phyloP scores from a whole-genome alignment of 306 rosid species.

The Castanea crenata region DNA sequence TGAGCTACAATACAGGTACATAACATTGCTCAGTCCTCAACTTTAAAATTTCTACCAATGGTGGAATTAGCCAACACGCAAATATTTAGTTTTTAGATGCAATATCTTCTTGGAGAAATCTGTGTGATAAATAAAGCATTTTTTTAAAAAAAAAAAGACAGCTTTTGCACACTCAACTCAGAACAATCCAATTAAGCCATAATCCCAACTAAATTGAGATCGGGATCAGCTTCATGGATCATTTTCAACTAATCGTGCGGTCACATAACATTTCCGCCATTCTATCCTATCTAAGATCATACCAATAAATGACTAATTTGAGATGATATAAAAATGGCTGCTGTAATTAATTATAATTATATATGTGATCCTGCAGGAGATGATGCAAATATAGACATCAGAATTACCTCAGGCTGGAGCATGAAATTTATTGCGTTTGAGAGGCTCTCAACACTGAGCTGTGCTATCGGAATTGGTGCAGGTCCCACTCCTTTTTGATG shows the following conservation, averaged over 20 bases:
- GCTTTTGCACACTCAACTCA: neutral
- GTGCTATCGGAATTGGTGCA: slow-evolving; percentile 70
- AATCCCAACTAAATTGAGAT: neutral
- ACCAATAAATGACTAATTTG: neutral
- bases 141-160: neutral
- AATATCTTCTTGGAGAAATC: neutral
- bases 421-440: slow-evolving; percentile 76
- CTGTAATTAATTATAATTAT: neutral
- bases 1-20: neutral
- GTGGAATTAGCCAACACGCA: neutral
- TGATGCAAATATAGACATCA: slow-evolving; percentile 6
- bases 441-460: slow-evolving; percentile 60
- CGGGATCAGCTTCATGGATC: neutral
- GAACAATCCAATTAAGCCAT: neutral
- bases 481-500: slow-evolving; percentile 78
- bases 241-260: neutral
- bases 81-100: neutral
- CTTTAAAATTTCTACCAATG: neutral
- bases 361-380: neutral
- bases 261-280: neutral
- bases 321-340: neutral
- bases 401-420: slow-evolving; percentile 88
- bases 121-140: neutral
- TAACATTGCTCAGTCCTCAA: neutral
- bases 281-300: neutral